phyloP scores from a whole-genome alignment of 441 rosid species.

The Adansonia madagascariensis region DNA sequence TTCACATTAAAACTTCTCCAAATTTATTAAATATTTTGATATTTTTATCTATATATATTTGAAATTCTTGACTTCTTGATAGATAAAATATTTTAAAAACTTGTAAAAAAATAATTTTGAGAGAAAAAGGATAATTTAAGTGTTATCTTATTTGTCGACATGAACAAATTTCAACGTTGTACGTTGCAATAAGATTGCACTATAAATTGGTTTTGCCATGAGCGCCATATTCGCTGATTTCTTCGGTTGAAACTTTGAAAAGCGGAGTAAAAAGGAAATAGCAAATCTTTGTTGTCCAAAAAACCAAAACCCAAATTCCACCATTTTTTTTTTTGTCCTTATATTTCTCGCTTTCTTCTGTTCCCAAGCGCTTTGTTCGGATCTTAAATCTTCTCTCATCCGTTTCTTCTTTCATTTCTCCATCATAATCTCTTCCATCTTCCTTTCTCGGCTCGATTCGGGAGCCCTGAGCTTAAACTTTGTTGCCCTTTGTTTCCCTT shows the following conservation, averaged over 20 bases:
- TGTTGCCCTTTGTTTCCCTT: background rate
- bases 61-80: no score
- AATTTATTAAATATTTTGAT: no score
- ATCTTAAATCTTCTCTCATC: conserved; percentile 13
- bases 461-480: conserved; percentile 12
- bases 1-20: background rate
- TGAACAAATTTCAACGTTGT: background rate
- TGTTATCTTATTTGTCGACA: background rate
- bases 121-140: background rate
- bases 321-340: background rate
- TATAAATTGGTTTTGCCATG: background rate
- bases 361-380: conserved; percentile 29
- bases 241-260: background rate
- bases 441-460: conserved; percentile 8
- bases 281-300: background rate
- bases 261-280: background rate
- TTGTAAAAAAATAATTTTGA: background rate
- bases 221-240: conserved; percentile 17
- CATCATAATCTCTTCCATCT: conserved; percentile 6
- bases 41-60: no score
- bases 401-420: background rate
- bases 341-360: background rate
- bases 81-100: no score
- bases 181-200: background rate
- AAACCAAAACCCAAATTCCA: background rate